Evolutionary conservation across 768 basidiomycete genomes (phyloP).

Genomic region (Auricularia heimuer): DNA sequence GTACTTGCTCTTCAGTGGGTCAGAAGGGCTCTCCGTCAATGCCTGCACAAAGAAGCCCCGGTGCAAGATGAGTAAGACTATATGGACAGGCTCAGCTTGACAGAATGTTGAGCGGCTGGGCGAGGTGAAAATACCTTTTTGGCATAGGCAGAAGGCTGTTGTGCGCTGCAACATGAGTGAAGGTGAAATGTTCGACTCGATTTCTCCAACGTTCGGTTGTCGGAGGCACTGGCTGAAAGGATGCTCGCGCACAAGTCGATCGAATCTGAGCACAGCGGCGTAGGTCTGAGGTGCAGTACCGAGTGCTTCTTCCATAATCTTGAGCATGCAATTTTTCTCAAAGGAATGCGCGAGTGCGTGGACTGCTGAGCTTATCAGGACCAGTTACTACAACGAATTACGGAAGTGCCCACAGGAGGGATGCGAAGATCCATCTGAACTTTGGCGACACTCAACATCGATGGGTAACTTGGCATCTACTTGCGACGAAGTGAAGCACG

Average conservation of each 20-base stretch:
- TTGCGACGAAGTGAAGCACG: conserved; percentile 57
- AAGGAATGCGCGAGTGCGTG: conserved; percentile 65
- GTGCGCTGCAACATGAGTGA: conserved; percentile 50
- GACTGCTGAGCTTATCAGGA: conserved; percentile 24
- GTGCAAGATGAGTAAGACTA: conserved; percentile 65
- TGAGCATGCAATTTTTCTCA: conserved; percentile 55
- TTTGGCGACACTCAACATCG: conserved; percentile 34
- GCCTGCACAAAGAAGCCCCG: conserved; percentile 72
- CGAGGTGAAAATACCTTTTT: neutral
- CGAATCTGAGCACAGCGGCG: conserved; percentile 54
- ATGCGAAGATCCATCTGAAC: conserved; percentile 28
- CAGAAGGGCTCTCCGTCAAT: conserved; percentile 47
- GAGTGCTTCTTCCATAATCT: conserved; percentile 59
- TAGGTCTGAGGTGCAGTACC: conserved; percentile 61
- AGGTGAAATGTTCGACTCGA: neutral
- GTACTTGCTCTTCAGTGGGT: conserved; percentile 61
- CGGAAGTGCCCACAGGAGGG: conserved; percentile 37
- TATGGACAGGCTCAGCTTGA: neutral
- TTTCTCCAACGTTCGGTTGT: neutral
- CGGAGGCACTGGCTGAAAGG: neutral
- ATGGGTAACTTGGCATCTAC: conserved; percentile 57
- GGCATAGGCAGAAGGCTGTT: conserved; percentile 46
- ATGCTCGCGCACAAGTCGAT: conserved; percentile 15
- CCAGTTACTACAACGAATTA: too few species aligned
- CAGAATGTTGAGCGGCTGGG: too few species aligned